Base-by-base conservation (phyloP, 2,329 filamentous ascomycete species). In the Fusarium oxysporum region DNA sequence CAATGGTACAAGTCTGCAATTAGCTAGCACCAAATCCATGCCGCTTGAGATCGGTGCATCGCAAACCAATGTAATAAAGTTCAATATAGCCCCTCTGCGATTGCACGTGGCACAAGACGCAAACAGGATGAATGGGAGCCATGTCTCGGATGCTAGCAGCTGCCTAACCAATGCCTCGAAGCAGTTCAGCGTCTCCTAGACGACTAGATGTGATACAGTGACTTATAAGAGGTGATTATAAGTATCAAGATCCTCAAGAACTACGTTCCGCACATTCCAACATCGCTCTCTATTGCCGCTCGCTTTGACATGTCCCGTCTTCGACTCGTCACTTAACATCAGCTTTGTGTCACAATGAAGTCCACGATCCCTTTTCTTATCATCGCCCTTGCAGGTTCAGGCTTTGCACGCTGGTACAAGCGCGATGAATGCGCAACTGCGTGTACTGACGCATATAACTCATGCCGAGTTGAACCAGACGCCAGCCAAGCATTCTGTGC, bases 401-500 rank as follows among this genome's bases (percentile, higher is more conserved):
- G 23, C 6, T 12, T 19, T 28, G 50, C 64, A 4, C 33, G 21
- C 6, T 19, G 51, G 8, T 45, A 23, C 14, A 47, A 60, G 12
- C 53, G 64, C 0, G 53, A 67, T n/a, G 64, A 41, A 21, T 55
- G 45, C 30, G 47, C 58, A 5, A 54, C 41, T 32, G 47, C 21
- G 5, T 40, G 57, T 4, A 63, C 40, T 21, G 33, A 45, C 23
- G 58, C 58, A 7, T 56, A 61, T 6, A 61, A 61, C 14, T 33
- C 58, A 30, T 61, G 58, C 21, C 19, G n/a, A n/a, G 23, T n/a
- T 16, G 19, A 32, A 5, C 58, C 58, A 13, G 9, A 61, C 21
- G 38, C 37, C 3, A 61, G 58, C 13, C 58, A 61, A 30, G 58
- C 58, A 23, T 56, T 56, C 19, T 61, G 58, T 23, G 48, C 58